A percentile compares a stretch with the other conserved stretches of the same genome.
Evolutionary conservation across 768 basidiomycete species (phyloP).

Genomic region (Ramaria sp.): DNA sequence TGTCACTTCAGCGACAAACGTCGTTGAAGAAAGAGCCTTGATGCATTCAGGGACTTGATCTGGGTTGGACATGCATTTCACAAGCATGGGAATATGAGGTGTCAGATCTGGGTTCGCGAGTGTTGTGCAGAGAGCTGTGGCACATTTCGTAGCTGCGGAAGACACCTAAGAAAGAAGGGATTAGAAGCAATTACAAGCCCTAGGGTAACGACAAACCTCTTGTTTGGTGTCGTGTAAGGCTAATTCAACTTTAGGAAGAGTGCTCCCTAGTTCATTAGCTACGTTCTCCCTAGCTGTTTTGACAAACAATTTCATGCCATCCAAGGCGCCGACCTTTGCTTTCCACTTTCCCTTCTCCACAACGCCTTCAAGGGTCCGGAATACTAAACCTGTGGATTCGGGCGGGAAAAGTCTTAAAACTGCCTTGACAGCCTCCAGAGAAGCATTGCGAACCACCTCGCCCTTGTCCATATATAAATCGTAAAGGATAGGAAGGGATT

Average conservation of each 20-base stretch:
- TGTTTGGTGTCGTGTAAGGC: conserved; percentile 96
- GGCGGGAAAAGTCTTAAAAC: conserved; percentile 79
- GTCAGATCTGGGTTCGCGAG: conserved; percentile 88
- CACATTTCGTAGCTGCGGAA: conserved; percentile 77
- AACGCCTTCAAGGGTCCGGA: conserved; percentile 58
- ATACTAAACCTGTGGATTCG: conserved; percentile 63
- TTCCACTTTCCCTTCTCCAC: conserved; percentile 87
- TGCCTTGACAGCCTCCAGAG: conserved; percentile 69
- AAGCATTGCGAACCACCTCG: conserved; percentile 77
- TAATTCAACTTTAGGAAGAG: conserved; percentile 76
- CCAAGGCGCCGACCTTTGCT: conserved; percentile 86
- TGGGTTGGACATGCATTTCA: conserved; percentile 91
- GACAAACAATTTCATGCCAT: conserved; percentile 71
- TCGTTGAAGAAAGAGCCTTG: conserved; percentile 89
- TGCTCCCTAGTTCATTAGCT: conserved; percentile 69
- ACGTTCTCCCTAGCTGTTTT: conserved; percentile 59
- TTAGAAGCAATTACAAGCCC: neutral
- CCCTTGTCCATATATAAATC: conserved; percentile 91
- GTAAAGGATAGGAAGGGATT: conserved; percentile 66
- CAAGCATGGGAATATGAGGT: conserved; percentile 80
- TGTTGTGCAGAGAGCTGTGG: conserved; percentile 78
- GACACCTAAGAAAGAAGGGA: conserved; percentile 48
- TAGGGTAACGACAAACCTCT: conserved; percentile 46
- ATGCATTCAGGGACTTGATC: conserved; percentile 83
- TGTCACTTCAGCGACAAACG: conserved; percentile 95